Evolutionary conservation across 192 early-diverging fungal species (phyloP).

Genomic region (Linnemannia hyalina): DNA sequence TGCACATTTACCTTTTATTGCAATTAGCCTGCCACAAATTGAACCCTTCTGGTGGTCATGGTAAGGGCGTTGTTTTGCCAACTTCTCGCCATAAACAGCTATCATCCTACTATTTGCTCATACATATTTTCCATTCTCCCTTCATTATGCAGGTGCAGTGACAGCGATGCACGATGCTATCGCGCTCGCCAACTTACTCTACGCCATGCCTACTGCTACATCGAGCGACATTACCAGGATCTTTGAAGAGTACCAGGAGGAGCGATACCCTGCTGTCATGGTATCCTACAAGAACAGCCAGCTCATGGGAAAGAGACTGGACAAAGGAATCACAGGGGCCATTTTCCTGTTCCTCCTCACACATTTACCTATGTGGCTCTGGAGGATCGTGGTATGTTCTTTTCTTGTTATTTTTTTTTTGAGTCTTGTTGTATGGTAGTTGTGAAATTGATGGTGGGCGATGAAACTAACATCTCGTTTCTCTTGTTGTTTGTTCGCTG

Average conservation of each 20-base stretch:
- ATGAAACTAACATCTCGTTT: too few relatives aligned
- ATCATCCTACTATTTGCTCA: background rate
- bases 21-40: constrained; percentile 19
- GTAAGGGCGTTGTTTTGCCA: background rate
- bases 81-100: background rate
- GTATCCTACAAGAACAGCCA: constrained; percentile 7
- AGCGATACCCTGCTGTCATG: constrained; percentile 17
- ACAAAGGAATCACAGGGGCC: background rate
- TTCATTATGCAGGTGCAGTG: background rate
- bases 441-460: too few relatives aligned
- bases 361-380: too few relatives aligned
- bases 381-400: background rate
- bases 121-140: background rate
- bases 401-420: too few relatives aligned
- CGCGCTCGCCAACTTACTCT: constrained; percentile 6
- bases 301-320: background rate
- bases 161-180: constrained; percentile 18
- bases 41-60: background rate
- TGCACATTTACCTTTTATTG: background rate
- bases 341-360: too few relatives aligned
- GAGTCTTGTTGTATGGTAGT: too few relatives aligned
- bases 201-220: background rate
- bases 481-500: too few relatives aligned
- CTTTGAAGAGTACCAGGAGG: constrained; percentile 1
- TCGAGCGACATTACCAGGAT: background rate